Base-by-base conservation (phyloP, 1,139 yeast species). In the Blastobotrys malaysiensis region DNA sequence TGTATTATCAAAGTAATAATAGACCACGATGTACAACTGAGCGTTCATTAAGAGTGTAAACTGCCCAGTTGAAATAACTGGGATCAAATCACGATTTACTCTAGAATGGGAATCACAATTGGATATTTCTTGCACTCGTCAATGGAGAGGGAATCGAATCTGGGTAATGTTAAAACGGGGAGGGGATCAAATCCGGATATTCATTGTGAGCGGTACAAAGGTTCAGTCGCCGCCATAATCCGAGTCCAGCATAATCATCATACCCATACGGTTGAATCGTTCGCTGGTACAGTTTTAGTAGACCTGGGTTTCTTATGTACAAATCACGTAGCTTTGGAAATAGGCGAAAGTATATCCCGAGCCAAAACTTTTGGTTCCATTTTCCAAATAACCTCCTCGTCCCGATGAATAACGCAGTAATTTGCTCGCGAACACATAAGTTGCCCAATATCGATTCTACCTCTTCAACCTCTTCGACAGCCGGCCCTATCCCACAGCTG, bases 71-170 rank as follows among this genome's bases (percentile, higher is more conserved):
- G n/a, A n/a, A n/a, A n/a, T n/a, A n/a, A n/a, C n/a, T n/a, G n/a
- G n/a, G n/a, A n/a, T n/a, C n/a, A n/a, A n/a, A n/a, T n/a, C n/a
- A n/a, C n/a, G n/a, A n/a, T n/a, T n/a, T n/a, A n/a, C n/a, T n/a
- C n/a, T n/a, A n/a, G n/a, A n/a, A n/a, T n/a, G n/a, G n/a, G n/a
- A n/a, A n/a, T n/a, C n/a, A n/a, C n/a, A n/a, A n/a, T n/a, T n/a
- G n/a, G n/a, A n/a, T n/a, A n/a, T n/a, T n/a, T n/a, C n/a, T n/a
- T n/a, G n/a, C n/a, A n/a, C n/a, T n/a, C n/a, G n/a, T n/a, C 24
- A 43, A 48, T 22, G 7, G 5, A 22, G 45, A 21, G 47, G 11
- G 51, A 44, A 18, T 26, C 48, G 51, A 36, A 44, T 20, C 22
- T 52, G 21, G 26, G 7, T 22, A 7, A 22, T 22, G 7, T 26